phyloP scores from a whole-genome alignment of 495 filamentous ascomycete species.

The Platismatia glauca region DNA sequence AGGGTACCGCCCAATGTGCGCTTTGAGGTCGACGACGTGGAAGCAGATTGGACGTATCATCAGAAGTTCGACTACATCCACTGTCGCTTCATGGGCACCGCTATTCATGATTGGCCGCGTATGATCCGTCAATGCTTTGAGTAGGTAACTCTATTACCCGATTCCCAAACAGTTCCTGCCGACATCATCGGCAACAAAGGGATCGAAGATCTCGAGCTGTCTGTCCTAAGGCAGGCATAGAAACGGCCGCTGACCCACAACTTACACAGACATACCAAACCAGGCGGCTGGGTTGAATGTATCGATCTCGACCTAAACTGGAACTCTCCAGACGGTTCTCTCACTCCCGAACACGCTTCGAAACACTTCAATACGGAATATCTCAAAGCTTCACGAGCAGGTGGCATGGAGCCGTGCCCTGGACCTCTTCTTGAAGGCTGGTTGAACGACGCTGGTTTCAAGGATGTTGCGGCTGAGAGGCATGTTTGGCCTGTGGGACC shows the following conservation, averaged over 20 bases:
- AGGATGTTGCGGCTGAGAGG: constrained; percentile 17
- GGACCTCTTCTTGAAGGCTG: constrained; percentile 21
- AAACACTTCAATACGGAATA: constrained; percentile 9
- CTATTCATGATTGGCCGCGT: constrained; percentile 47
- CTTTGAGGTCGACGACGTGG: constrained; percentile 56
- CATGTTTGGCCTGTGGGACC: constrained; percentile 25
- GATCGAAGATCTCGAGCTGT: not conserved
- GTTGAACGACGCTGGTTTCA: constrained; percentile 26
- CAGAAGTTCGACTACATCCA: constrained; percentile 55
- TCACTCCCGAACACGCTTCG: constrained; percentile 12
- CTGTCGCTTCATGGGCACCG: constrained; percentile 46
- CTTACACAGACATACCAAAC: constrained; percentile 10
- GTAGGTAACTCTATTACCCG: not conserved
- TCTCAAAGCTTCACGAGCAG: not conserved
- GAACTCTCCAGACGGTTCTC: constrained; percentile 21
- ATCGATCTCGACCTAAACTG: constrained; percentile 26
- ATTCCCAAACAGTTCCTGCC: not conserved
- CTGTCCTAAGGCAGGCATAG: not conserved
- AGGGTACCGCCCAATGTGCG: constrained; percentile 54
- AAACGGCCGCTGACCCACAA: too few relatives aligned
- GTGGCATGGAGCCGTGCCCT: constrained; percentile 14
- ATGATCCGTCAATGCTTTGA: constrained; percentile 29
- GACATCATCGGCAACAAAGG: not conserved
- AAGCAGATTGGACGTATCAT: constrained; percentile 46
- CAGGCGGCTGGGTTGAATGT: constrained; percentile 29